Conservation (phyloP, 495 filamentous ascomycete genomes). For the Xylaria intraflava region DNA sequence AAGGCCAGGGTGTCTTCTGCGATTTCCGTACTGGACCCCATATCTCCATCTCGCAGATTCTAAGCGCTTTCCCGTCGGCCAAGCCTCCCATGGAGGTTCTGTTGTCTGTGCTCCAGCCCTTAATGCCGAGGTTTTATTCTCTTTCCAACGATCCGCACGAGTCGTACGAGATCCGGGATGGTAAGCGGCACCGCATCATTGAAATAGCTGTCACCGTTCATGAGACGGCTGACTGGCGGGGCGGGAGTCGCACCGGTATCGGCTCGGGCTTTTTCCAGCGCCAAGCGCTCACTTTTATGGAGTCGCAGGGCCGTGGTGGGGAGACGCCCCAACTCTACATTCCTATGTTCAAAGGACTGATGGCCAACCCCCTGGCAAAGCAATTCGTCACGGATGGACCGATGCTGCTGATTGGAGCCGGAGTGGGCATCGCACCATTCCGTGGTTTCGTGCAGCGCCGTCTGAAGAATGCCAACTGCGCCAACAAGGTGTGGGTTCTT, state of each 20-base stretch:
- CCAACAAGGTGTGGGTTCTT: constrained; percentile 98
- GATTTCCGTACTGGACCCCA: constrained; percentile 88
- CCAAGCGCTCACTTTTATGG: constrained; percentile 61
- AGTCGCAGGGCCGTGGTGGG: constrained; percentile 52
- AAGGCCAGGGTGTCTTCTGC: constrained; percentile 91
- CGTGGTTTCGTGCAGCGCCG: constrained; percentile 94
- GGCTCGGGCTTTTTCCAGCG: constrained; percentile 83
- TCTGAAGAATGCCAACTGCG: constrained; percentile 91
- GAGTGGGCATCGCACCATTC: constrained; percentile 95
- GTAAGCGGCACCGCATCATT: constrained; percentile 71
- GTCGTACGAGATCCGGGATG: constrained; percentile 60
- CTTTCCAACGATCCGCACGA: constrained; percentile 91
- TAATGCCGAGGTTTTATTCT: constrained; percentile 98
- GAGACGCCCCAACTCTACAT: constrained; percentile 58
- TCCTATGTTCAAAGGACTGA: constrained; percentile 98
- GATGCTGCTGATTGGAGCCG: constrained; percentile 95
- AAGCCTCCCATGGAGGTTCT: constrained; percentile 79
- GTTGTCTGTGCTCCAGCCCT: constrained; percentile 68
- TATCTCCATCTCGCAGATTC: constrained; percentile 73
- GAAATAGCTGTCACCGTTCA: constrained; percentile 95
- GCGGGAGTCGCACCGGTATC: constrained; percentile 59
- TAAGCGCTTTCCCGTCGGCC: constrained; percentile 86
- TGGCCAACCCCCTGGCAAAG: constrained; percentile 90
- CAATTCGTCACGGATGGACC: constrained; percentile 87
- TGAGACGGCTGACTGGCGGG: constrained; percentile 73